Conservation (phyloP, 2,329 filamentous ascomycete genomes). For the Calonectria honghensis region DNA sequence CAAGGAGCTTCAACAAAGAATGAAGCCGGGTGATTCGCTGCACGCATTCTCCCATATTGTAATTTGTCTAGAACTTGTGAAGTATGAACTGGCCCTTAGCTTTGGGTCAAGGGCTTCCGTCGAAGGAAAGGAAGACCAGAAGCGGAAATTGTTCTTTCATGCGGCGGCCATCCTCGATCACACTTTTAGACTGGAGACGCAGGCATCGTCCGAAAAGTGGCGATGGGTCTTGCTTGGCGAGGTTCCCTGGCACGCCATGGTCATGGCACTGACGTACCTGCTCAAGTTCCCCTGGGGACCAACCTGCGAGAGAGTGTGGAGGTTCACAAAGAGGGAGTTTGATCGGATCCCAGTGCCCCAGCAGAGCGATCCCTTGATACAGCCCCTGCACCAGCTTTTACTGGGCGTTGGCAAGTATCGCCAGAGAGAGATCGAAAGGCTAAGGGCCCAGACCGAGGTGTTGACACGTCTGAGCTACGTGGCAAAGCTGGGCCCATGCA, state of each 20-base stretch:
- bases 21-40: neutral
- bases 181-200: neutral
- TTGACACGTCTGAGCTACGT: neutral
- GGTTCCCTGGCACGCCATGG: conserved; percentile 16
- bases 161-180: neutral
- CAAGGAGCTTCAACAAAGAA: neutral
- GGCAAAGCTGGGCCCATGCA: conserved; percentile 5
- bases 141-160: neutral
- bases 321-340: neutral
- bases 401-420: conserved; percentile 2
- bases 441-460: conserved; percentile 2
- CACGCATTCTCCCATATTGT: neutral
- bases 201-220: conserved; percentile 1
- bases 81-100: neutral
- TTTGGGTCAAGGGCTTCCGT: neutral
- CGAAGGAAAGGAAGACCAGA: neutral
- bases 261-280: neutral
- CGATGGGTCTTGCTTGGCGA: conserved; percentile 7
- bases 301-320: neutral
- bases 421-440: conserved; percentile 1
- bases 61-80: neutral
- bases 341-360: conserved; percentile 12
- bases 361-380: neutral
- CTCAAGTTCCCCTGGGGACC: conserved; percentile 10
- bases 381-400: conserved; percentile 10